Percentiles rank a stretch among this genome's conserved stretches.
Evolutionary conservation across 148 eudicot species (phyloP).

Genomic region (Amaranthus cruentus): DNA sequence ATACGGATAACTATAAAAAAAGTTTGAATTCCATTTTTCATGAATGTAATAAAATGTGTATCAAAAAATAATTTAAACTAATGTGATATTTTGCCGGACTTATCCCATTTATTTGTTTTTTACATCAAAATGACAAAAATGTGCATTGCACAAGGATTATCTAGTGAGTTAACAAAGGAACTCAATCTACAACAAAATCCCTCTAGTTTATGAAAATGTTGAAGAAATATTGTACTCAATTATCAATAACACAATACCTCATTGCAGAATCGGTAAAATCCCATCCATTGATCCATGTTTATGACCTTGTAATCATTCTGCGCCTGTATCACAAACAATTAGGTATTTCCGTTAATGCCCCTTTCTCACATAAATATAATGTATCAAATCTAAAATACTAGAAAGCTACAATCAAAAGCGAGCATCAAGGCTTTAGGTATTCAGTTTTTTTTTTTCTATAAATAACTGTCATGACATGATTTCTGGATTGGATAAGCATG

Average conservation of each 20-base stretch:
- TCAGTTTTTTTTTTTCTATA: not conserved
- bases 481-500: not conserved
- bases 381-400: too few relatives aligned
- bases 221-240: not conserved
- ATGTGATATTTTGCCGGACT: too few relatives aligned
- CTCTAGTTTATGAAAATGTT: not conserved
- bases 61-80: too few relatives aligned
- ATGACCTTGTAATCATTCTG: constrained; percentile 92
- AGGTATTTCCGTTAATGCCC: too few relatives aligned
- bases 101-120: too few relatives aligned
- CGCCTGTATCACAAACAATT: constrained; percentile 34
- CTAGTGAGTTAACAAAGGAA: not conserved
- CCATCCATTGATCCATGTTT: constrained; percentile 97
- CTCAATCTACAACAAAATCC: constrained; percentile 2
- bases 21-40: too few relatives aligned
- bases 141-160: too few relatives aligned
- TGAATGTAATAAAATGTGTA: too few relatives aligned
- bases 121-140: too few relatives aligned
- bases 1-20: too few relatives aligned
- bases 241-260: constrained; percentile 55
- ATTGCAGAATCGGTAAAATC: constrained; percentile 78
- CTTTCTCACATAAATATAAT: too few relatives aligned
- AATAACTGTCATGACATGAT: not conserved
- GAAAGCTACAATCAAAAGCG: not conserved
- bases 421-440: not conserved